Percentiles rank a stretch among this genome's conserved stretches.
Conservation (phyloP, 495 filamentous ascomycete genomes). For the Daldinia caldariorum region DNA sequence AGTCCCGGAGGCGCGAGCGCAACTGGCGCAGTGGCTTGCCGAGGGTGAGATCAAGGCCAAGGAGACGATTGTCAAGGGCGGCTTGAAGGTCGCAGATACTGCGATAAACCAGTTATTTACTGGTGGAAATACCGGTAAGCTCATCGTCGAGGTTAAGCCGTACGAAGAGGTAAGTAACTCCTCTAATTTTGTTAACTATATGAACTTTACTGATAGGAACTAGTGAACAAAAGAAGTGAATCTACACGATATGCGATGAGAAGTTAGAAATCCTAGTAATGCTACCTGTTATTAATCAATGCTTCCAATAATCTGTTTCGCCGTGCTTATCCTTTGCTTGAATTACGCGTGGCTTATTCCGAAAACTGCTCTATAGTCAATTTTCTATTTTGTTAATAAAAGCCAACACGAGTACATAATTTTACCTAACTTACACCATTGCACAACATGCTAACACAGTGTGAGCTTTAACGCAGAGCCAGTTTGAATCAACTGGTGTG, state of each 20-base stretch:
- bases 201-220: neutral
- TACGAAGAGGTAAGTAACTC: conserved; percentile 11
- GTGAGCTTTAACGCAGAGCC: no score
- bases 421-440: no score
- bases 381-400: no score
- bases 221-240: neutral
- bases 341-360: no score
- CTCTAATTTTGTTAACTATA: neutral
- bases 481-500: no score
- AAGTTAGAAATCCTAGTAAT: no score
- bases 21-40: conserved; percentile 61
- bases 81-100: conserved; percentile 60
- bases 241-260: neutral
- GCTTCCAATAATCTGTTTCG: no score
- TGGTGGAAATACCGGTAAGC: conserved; percentile 65
- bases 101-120: conserved; percentile 63
- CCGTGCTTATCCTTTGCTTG: no score
- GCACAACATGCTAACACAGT: no score
- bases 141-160: conserved; percentile 45
- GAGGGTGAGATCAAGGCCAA: conserved; percentile 66
- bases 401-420: no score
- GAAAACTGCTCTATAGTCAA: no score
- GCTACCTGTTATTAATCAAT: no score
- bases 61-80: conserved; percentile 66
- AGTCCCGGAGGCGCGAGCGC: conserved; percentile 52